A percentile compares a stretch with the other conserved stretches of the same genome.
Evolutionary conservation across 2,329 filamentous ascomycete genomes (phyloP).

Genomic region (Teratosphaeria zuluensis): DNA sequence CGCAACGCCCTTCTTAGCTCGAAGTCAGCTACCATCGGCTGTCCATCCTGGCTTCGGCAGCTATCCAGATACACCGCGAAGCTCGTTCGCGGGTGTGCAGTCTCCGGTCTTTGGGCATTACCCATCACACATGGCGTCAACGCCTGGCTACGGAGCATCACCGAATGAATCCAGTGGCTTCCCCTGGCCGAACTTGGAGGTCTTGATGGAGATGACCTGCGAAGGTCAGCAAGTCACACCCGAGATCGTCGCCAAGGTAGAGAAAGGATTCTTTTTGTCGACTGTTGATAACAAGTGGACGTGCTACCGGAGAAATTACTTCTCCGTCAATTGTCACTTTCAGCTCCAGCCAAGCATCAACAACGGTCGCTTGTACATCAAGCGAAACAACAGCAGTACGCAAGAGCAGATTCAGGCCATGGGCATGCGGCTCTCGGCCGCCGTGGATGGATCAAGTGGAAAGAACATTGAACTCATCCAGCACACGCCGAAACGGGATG

Average conservation of each 20-base stretch:
- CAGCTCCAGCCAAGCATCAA: constrained; percentile 54
- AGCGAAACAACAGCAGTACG: constrained; percentile 29
- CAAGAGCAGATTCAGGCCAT: constrained; percentile 58
- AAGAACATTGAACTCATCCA: constrained; percentile 79
- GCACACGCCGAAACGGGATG: constrained; percentile 85
- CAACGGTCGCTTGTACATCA: constrained; percentile 49
- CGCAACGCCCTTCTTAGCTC: constrained; percentile 17
- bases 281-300: constrained; percentile 71
- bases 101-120: constrained; percentile 12
- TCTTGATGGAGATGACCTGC: constrained; percentile 53
- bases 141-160: constrained; percentile 13
- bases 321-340: constrained; percentile 74
- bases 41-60: constrained; percentile 18
- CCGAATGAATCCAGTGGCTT: constrained; percentile 28
- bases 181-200: constrained; percentile 38
- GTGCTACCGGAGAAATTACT: constrained; percentile 86
- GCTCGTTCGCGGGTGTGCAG: constrained; percentile 10
- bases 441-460: constrained; percentile 64
- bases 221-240: constrained; percentile 53
- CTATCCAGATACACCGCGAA: constrained; percentile 25
- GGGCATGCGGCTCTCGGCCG: constrained; percentile 75
- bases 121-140: constrained; percentile 19
- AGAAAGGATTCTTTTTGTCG: constrained; percentile 76
- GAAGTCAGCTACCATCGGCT: constrained; percentile 19
- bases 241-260: constrained; percentile 69